Percentiles rank a stretch among this genome's conserved stretches.
phyloP scores from a whole-genome alignment of 257 asterid species.

The Solanum ossicruentum region DNA sequence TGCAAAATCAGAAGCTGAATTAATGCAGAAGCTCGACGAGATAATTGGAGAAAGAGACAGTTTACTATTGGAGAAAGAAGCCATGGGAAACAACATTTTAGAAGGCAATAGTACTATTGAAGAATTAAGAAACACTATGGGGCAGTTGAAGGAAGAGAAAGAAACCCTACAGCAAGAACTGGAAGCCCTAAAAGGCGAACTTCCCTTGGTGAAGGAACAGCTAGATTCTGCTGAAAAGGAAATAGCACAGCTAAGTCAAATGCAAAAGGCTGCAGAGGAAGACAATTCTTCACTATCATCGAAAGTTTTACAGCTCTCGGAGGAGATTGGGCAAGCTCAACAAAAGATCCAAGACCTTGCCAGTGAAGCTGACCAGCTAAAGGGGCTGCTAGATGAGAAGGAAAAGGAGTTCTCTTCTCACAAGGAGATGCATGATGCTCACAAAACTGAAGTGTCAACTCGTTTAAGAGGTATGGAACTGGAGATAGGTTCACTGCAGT shows the following conservation, averaged over 20 bases:
- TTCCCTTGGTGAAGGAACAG: constrained; percentile 17
- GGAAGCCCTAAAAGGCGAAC: constrained; percentile 27
- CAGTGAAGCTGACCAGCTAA: constrained; percentile 25
- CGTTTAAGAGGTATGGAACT: constrained; percentile 54
- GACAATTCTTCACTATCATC: constrained; percentile 24
- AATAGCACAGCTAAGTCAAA: constrained; percentile 28
- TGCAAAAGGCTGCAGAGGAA: constrained; percentile 17
- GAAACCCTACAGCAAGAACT: constrained; percentile 24
- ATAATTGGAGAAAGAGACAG: constrained; percentile 15
- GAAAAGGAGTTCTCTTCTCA: constrained; percentile 50
- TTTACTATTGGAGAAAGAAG: constrained; percentile 26
- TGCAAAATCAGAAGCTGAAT: constrained; percentile 29
- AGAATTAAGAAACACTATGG: constrained; percentile 17
- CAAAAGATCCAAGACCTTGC: constrained; percentile 27
- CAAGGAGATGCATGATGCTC: constrained; percentile 58
- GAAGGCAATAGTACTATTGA: constrained; percentile 32
- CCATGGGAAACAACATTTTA: constrained; percentile 15
- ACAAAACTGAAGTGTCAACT: constrained; percentile 45
- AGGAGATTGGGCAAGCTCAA: constrained; percentile 29
- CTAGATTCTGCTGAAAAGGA: constrained; percentile 31
- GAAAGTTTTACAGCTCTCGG: constrained; percentile 20
- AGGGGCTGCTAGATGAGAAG: constrained; percentile 35
- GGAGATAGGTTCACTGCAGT: constrained; percentile 45
- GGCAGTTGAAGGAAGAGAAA: constrained; percentile 33
- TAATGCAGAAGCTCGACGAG: constrained; percentile 40